Evolutionary conservation across 768 basidiomycete species (phyloP).

Genomic region (Pleurotus sapidus): DNA sequence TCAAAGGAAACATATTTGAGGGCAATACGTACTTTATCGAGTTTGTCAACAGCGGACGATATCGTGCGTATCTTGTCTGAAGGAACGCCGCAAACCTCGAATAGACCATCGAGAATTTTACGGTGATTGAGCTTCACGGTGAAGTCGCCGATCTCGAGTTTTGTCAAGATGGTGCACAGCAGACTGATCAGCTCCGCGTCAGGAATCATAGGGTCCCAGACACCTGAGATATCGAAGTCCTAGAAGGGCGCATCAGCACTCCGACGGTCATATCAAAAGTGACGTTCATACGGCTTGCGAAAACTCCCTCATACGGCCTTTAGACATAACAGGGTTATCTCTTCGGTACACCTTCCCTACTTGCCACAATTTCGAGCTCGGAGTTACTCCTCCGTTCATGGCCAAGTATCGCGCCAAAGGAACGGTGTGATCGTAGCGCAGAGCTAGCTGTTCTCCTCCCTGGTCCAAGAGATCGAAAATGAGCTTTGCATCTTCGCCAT

Average conservation of each 20-base stretch:
- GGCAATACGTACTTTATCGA: slow-evolving; percentile 75
- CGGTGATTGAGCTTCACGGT: slow-evolving; percentile 96
- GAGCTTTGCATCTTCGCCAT: slow-evolving; percentile 95
- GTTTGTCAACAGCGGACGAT: slow-evolving; percentile 96
- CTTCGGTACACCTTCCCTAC: slow-evolving; percentile 98
- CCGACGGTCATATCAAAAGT: neutral
- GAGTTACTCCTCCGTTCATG: slow-evolving; percentile 82
- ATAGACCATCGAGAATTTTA: slow-evolving; percentile 96
- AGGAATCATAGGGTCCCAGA: slow-evolving; percentile 96
- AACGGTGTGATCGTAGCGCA: slow-evolving; percentile 96
- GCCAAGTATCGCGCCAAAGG: slow-evolving; percentile 94
- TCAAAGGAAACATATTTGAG: neutral
- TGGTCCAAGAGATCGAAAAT: slow-evolving; percentile 98
- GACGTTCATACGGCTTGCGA: slow-evolving; percentile 78
- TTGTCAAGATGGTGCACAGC: slow-evolving; percentile 75
- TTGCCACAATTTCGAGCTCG: slow-evolving; percentile 89
- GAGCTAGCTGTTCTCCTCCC: slow-evolving; percentile 91
- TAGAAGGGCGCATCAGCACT: slow-evolving; percentile 21
- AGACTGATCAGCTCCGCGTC: slow-evolving; percentile 90
- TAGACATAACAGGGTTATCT: slow-evolving; percentile 96
- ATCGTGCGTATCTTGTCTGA: slow-evolving; percentile 86
- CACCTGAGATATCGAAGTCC: slow-evolving; percentile 95
- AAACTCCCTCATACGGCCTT: slow-evolving; percentile 98
- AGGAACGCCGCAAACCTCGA: slow-evolving; percentile 94
- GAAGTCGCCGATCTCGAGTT: slow-evolving; percentile 90